Evolutionary conservation across 2,329 filamentous ascomycete species (phyloP), one percentile per base, ranked within the genome.

Genomic region (Fusarium sp.): DNA sequence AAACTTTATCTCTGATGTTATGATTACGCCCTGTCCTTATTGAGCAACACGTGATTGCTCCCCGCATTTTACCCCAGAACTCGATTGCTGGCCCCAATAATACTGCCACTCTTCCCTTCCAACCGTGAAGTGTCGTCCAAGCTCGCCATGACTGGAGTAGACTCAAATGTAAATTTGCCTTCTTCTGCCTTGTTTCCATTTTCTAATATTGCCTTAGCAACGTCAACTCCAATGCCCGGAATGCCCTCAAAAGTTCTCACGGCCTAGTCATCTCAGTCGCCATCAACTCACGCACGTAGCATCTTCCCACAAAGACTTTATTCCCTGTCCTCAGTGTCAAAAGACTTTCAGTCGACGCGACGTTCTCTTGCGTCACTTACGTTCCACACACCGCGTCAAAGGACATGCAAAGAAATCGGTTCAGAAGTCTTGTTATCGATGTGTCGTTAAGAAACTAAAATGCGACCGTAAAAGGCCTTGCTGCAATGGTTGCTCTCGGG

Each of bases 391-490:
- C 18, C 55, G 42, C 4, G 21, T 55, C 0, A 50, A 58, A 18
- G 55, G 41, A 21, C 34, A 32, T 11, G 11, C 20, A 0, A 43
- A 40, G 2, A 37, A 48, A 13, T 58, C 55, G 8, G 42, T n/a
- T 14, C 55, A 58, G 1, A 58, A 42, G 55, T 58, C 55, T 2
- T 58, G 55, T 20, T 58, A 34, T 43, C 55, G 55, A 58, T 58
- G 55, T 3, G 55, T 58, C 3, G 34, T 54, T 0, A 41, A 50
- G 18, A 58, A 58, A 14, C 7, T 16, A 11, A 58, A 43, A 11
- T 58, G 55, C 0, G 37, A 55, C 18, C 55, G 48, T 13, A n/a
- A 25, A 43, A 58, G 25, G 4, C 55, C 55, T 11, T 58, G 55
- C 23, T 58, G 55, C 21, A 42, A 21, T 18, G 37, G 47, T 5